A percentile compares a stretch with the other conserved stretches of the same genome.
phyloP scores from a whole-genome alignment of 192 early-diverging fungal species.

The Blastocladiella britannica region DNA sequence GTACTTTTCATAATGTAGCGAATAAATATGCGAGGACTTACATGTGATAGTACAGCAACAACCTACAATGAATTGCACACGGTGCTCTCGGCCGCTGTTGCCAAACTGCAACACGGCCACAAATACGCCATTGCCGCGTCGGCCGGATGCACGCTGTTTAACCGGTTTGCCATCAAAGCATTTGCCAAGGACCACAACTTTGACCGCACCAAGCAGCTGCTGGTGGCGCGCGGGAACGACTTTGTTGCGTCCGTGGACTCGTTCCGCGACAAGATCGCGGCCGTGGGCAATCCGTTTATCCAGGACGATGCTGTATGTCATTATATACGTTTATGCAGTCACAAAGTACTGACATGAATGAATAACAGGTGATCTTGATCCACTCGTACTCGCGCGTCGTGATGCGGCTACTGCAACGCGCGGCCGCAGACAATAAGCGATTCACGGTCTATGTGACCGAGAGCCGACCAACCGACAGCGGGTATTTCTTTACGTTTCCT shows the following conservation, averaged over 20 bases:
- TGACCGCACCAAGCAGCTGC: constrained; percentile 42
- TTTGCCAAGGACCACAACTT: constrained; percentile 24
- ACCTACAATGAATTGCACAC: constrained; percentile 77
- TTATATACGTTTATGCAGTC: too few relatives aligned
- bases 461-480: constrained; percentile 50
- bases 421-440: constrained; percentile 52
- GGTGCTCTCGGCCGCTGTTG: constrained; percentile 42
- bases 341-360: too few relatives aligned
- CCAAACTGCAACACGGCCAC: constrained; percentile 40
- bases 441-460: constrained; percentile 91
- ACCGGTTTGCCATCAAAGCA: constrained; percentile 40
- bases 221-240: constrained; percentile 43
- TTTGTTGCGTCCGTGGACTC: constrained; percentile 51
- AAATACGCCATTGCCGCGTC: constrained; percentile 58
- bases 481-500: constrained; percentile 13
- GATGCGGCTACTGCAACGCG: constrained; percentile 57
- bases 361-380: constrained; percentile 63
- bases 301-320: constrained; percentile 35
- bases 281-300: constrained; percentile 54
- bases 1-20: neutral
- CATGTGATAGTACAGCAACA: constrained; percentile 29
- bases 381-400: constrained; percentile 93
- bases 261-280: constrained; percentile 57
- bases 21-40: neutral
- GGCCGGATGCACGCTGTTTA: constrained; percentile 72